A percentile compares a stretch with the other conserved stretches of the same genome.
Evolutionary conservation across 805 yeast genomes (phyloP).

Genomic region (Candida odintsovae): DNA sequence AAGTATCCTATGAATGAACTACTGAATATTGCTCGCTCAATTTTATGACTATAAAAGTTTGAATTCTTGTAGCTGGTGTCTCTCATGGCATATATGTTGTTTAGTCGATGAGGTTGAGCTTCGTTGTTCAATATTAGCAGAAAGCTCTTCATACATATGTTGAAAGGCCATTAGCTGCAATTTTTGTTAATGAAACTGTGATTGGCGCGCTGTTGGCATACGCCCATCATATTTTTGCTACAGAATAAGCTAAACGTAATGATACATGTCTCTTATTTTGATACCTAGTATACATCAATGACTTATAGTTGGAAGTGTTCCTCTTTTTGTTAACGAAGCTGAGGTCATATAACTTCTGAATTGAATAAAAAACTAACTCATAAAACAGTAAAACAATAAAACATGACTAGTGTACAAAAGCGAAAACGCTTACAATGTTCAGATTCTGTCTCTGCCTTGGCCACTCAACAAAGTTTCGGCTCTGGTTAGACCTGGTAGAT

Average conservation of each 20-base stretch:
- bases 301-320: neutral
- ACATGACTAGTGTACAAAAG: neutral
- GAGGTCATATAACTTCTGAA: neutral
- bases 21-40: neutral
- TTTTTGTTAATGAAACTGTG: no score
- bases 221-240: no score
- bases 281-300: neutral
- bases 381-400: neutral
- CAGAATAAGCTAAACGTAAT: no score
- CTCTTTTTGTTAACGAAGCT: neutral
- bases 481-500: conserved; percentile 35
- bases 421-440: neutral
- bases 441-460: conserved; percentile 3
- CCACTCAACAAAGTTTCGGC: conserved; percentile 29
- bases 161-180: no score
- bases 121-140: no score
- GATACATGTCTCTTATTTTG: neutral
- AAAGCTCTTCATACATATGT: no score
- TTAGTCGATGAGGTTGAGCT: no score
- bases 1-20: conserved; percentile 37
- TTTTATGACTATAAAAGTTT: neutral
- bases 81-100: no score
- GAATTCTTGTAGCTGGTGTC: neutral
- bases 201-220: no score
- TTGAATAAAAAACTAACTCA: neutral